A percentile compares a stretch with the other conserved stretches of the same genome.
phyloP scores from a whole-genome alignment of 768 basidiomycete genomes.

The Tubosaeta sp. region DNA sequence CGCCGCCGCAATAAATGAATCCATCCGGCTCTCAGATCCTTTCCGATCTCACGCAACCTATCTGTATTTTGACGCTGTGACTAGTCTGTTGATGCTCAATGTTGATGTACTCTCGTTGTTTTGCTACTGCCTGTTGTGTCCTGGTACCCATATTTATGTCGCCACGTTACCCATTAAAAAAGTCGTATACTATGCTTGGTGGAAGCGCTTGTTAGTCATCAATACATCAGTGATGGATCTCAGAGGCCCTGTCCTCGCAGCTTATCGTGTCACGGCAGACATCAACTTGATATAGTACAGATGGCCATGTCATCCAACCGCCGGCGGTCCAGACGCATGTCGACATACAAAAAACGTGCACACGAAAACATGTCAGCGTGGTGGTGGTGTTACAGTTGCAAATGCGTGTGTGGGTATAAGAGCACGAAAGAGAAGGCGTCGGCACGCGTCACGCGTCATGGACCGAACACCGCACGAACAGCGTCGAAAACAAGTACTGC shows the following conservation, averaged over 20 bases:
- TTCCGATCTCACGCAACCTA: too few relatives aligned
- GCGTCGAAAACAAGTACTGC: conserved; percentile 89
- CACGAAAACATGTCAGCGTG: background rate
- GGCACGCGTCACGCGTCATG: conserved; percentile 22
- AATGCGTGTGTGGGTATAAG: too few relatives aligned
- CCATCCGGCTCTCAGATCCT: too few relatives aligned
- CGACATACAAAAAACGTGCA: background rate
- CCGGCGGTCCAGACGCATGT: background rate
- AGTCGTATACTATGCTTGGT: background rate
- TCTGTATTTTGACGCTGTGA: background rate
- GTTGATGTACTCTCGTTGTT: background rate
- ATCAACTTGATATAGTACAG: too few relatives aligned
- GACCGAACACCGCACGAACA: conserved; percentile 72
- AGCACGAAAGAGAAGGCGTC: too few relatives aligned
- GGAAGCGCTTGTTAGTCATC: background rate
- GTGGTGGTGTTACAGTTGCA: background rate
- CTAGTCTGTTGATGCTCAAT: background rate
- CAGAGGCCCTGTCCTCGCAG: too few relatives aligned
- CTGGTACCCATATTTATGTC: background rate
- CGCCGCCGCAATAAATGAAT: conserved; percentile 4
- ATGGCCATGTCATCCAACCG: background rate
- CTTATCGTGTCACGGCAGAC: too few relatives aligned
- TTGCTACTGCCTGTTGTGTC: background rate
- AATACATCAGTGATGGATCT: too few relatives aligned
- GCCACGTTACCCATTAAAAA: background rate